phyloP scores from a whole-genome alignment of 2,329 filamentous ascomycete genomes.

The Fusarium newnesense region DNA sequence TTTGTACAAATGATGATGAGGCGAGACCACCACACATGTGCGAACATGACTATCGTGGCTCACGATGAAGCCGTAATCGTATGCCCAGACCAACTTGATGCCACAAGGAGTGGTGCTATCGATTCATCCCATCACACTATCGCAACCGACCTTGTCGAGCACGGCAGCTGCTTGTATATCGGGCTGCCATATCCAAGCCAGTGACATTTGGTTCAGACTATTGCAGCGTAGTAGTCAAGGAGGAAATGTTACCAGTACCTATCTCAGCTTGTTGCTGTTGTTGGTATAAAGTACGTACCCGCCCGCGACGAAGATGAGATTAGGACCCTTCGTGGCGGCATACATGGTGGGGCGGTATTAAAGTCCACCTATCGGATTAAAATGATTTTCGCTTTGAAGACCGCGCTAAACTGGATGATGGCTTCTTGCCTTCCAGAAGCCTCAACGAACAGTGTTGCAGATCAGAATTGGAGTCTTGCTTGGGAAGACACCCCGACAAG shows the following conservation, averaged over 20 bases:
- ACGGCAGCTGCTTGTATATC: slow-evolving; percentile 25
- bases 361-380: slow-evolving; percentile 44
- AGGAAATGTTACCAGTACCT: slow-evolving; percentile 12
- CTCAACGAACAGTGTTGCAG: slow-evolving; percentile 36
- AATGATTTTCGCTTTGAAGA: slow-evolving; percentile 3
- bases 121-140: slow-evolving; percentile 27
- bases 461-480: slow-evolving; percentile 23
- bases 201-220: slow-evolving; percentile 23
- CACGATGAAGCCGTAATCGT: slow-evolving; percentile 24
- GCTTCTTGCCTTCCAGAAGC: slow-evolving; percentile 42
- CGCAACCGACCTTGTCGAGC: slow-evolving; percentile 1
- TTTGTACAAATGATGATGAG: slow-evolving; percentile 23
- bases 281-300: not conserved
- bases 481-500: not conserved
- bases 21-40: slow-evolving; percentile 12
- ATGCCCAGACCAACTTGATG: slow-evolving; percentile 27
- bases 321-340: slow-evolving; percentile 42
- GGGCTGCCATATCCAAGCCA: not conserved
- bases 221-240: slow-evolving; percentile 7
- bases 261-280: slow-evolving; percentile 12
- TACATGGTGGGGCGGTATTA: slow-evolving; percentile 25
- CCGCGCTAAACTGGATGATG: slow-evolving; percentile 20
- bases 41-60: slow-evolving; percentile 6
- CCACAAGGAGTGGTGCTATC: slow-evolving; percentile 25
- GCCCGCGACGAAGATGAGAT: slow-evolving; percentile 30